phyloP scores from a whole-genome alignment of 352 stramenopile species.

The Phytophthora quininea region DNA sequence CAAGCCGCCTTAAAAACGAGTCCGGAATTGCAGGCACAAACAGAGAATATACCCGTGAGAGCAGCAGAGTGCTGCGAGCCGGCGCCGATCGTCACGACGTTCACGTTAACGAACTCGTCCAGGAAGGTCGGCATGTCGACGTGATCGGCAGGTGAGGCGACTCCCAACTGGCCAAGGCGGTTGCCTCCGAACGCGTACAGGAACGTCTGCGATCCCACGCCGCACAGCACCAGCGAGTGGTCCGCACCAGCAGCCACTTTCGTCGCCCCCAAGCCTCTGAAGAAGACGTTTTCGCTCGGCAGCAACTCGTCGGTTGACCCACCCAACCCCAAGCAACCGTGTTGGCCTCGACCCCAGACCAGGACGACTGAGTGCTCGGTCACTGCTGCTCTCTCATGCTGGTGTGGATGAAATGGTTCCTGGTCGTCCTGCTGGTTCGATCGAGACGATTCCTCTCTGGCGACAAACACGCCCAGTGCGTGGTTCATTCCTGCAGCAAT shows the following conservation, averaged over 20 bases:
- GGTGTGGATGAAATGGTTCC: not conserved
- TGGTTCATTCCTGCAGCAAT: slow-evolving; percentile 59
- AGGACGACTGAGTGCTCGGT: slow-evolving; percentile 51
- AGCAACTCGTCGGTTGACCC: slow-evolving; percentile 28
- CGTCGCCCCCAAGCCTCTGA: slow-evolving; percentile 51
- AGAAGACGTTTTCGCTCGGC: slow-evolving; percentile 62
- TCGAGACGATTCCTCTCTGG: slow-evolving; percentile 1
- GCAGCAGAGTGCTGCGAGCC: slow-evolving; percentile 61
- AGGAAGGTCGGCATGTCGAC: slow-evolving; percentile 66
- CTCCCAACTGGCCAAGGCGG: slow-evolving; percentile 62
- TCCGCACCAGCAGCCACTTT: slow-evolving; percentile 59
- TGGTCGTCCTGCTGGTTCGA: not conserved
- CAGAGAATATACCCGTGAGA: slow-evolving; percentile 39
- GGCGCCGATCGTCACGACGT: slow-evolving; percentile 52
- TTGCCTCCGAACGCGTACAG: slow-evolving; percentile 83
- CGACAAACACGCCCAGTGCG: slow-evolving; percentile 51
- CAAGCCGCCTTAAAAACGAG: not conserved
- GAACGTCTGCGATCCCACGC: slow-evolving; percentile 40
- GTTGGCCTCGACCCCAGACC: slow-evolving; percentile 46
- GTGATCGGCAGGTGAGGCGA: slow-evolving; percentile 38
- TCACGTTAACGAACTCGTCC: slow-evolving; percentile 52
- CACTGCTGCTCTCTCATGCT: slow-evolving; percentile 2
- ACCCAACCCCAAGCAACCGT: slow-evolving; percentile 68
- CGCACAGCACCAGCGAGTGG: slow-evolving; percentile 71
- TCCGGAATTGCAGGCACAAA: not conserved